Evolutionary conservation across 2,329 filamentous ascomycete species (phyloP).

Genomic region (Camptophora hylomeconis): DNA sequence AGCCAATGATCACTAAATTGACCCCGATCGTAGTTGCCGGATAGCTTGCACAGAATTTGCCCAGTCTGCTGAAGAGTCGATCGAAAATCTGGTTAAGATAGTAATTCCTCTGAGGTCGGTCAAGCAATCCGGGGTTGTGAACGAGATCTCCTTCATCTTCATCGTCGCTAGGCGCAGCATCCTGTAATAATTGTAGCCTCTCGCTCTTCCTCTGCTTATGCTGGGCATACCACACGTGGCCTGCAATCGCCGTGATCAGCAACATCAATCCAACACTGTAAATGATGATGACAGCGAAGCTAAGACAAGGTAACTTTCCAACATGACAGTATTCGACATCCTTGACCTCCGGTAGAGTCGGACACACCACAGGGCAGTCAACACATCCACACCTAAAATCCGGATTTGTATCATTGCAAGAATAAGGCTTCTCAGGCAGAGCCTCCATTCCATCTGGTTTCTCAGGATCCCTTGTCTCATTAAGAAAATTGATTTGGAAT

Average conservation of each 20-base stretch:
- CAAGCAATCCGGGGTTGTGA: conserved; percentile 61
- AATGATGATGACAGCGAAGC: conserved; percentile 78
- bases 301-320: conserved; percentile 79
- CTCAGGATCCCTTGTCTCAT: conserved; percentile 45
- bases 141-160: conserved; percentile 86
- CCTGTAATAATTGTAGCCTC: conserved; percentile 73
- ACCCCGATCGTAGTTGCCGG: conserved; percentile 68
- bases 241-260: conserved; percentile 52
- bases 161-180: conserved; percentile 72
- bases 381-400: conserved; percentile 84
- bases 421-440: conserved; percentile 59
- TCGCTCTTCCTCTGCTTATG: conserved; percentile 66
- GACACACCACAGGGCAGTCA: conserved; percentile 79
- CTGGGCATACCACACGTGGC: conserved; percentile 62
- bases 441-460: conserved; percentile 56
- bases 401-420: conserved; percentile 80
- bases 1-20: conserved; percentile 60
- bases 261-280: conserved; percentile 65
- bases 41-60: conserved; percentile 67
- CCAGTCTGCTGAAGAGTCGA: conserved; percentile 64
- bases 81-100: conserved; percentile 74
- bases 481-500: conserved; percentile 86
- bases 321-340: conserved; percentile 63
- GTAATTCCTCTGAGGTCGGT: conserved; percentile 68
- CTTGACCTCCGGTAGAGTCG: conserved; percentile 64